Percentiles rank a stretch among this genome's conserved stretches.
Evolutionary conservation across 1,284 basidiomycete genomes (phyloP).

Genomic region (Neonothopanus nambi): DNA sequence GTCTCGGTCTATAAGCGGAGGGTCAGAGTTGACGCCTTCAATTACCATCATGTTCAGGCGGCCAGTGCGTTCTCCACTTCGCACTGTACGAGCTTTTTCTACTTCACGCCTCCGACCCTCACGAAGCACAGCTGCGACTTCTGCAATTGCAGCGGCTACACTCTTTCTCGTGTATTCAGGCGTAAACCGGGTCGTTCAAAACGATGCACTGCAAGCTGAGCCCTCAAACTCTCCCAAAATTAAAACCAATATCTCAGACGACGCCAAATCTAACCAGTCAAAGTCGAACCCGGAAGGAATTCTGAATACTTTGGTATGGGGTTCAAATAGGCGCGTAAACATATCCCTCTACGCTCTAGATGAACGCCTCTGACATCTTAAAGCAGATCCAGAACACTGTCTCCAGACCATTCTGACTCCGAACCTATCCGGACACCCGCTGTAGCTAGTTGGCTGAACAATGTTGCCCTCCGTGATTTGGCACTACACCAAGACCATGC

Average conservation of each 20-base stretch:
- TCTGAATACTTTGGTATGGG: slow-evolving; percentile 50
- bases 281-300: slow-evolving; percentile 22
- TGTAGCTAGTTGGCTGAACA: slow-evolving; percentile 55
- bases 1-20: too few species aligned
- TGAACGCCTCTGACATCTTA: not conserved
- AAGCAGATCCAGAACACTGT: slow-evolving; percentile 46
- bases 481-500: slow-evolving; percentile 74
- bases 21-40: too few species aligned
- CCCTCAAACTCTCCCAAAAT: not conserved
- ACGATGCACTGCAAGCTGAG: slow-evolving; percentile 6
- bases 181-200: slow-evolving; percentile 9
- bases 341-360: not conserved
- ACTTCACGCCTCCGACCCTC: not conserved
- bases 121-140: not conserved
- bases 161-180: slow-evolving; percentile 9
- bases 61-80: not conserved
- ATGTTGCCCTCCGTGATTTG: slow-evolving; percentile 75
- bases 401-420: slow-evolving; percentile 33
- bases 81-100: slow-evolving; percentile 4
- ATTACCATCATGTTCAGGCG: slow-evolving; percentile 5
- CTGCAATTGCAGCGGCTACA: slow-evolving; percentile 2
- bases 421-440: slow-evolving; percentile 50
- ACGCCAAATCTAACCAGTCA: not conserved
- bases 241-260: not conserved
- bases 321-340: slow-evolving; percentile 50